Conservation (phyloP, 768 basidiomycete species). For the Botryobasidium botryosum region DNA sequence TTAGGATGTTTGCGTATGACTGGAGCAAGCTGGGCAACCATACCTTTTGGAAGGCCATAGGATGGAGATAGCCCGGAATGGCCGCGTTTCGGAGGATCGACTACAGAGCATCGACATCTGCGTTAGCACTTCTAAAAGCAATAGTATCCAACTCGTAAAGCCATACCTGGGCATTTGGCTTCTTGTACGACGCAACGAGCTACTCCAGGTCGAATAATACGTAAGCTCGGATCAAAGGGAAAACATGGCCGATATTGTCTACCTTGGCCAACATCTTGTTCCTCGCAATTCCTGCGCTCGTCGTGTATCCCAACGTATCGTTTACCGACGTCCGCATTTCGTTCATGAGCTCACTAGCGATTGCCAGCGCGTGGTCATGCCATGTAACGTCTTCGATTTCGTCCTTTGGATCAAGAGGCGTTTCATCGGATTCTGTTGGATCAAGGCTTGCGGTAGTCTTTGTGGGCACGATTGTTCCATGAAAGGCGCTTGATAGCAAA, state of each 20-base stretch:
- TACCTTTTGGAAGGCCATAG: slow-evolving; percentile 81
- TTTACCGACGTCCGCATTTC: slow-evolving; percentile 52
- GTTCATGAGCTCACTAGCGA: slow-evolving; percentile 78
- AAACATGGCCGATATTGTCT: background rate
- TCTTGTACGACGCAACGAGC: slow-evolving; percentile 83
- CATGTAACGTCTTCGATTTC: slow-evolving; percentile 32
- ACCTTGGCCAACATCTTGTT: slow-evolving; percentile 96
- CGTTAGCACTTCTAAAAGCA: slow-evolving; percentile 36
- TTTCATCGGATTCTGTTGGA: background rate
- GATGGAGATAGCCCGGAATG: slow-evolving; percentile 68
- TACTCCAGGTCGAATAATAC: slow-evolving; percentile 19
- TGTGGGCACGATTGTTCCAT: slow-evolving; percentile 12
- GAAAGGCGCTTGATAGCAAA: slow-evolving; percentile 33
- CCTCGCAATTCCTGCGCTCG: slow-evolving; percentile 59
- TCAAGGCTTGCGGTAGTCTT: background rate
- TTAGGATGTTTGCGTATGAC: background rate
- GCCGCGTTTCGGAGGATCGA: slow-evolving; percentile 59
- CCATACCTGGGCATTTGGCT: slow-evolving; percentile 67
- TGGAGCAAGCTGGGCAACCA: slow-evolving; percentile 3
- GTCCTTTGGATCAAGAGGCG: too few relatives aligned
- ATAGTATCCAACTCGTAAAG: background rate
- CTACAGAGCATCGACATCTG: slow-evolving; percentile 3
- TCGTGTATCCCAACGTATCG: slow-evolving; percentile 62
- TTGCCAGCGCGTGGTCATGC: slow-evolving; percentile 83
- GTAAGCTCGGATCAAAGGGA: background rate